Evolutionary conservation across 306 rosid species (phyloP).

Genomic region (Trichosanthes truncata): DNA sequence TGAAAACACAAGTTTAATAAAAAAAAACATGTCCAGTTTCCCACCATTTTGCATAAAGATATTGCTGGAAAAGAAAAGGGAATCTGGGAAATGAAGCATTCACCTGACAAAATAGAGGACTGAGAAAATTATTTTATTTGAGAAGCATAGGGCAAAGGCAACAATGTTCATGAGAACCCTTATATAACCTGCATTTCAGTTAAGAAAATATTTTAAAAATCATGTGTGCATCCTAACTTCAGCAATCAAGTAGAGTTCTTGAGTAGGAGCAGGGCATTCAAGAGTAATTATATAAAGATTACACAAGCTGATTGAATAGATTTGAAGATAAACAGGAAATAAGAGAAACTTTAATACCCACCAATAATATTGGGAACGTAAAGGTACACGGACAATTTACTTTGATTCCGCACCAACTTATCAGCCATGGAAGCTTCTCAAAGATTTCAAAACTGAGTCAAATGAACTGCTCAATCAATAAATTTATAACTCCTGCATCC

Average conservation of each 20-base stretch:
- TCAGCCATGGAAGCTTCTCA: constrained; percentile 59
- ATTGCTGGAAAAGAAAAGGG: background rate
- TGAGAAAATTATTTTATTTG: constrained; percentile 65
- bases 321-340: background rate
- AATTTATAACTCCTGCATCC: background rate
- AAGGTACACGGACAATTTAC: constrained; percentile 68
- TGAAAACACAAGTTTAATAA: constrained; percentile 33
- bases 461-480: background rate
- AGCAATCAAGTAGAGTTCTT: background rate
- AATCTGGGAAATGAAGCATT: constrained; percentile 12
- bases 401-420: constrained; percentile 37
- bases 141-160: constrained; percentile 71
- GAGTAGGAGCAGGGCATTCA: background rate
- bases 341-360: constrained; percentile 29
- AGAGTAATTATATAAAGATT: background rate
- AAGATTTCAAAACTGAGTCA: constrained; percentile 19
- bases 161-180: constrained; percentile 65
- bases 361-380: constrained; percentile 88
- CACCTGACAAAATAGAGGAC: constrained; percentile 80
- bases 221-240: background rate
- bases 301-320: background rate
- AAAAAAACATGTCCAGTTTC: constrained; percentile 5
- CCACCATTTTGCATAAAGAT: background rate
- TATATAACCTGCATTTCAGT: constrained; percentile 57
- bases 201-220: background rate